Percentiles rank a stretch among this genome's conserved stretches.
Conservation (phyloP, 1,284 basidiomycete species). For the Sanghuangporus sanghuang region DNA sequence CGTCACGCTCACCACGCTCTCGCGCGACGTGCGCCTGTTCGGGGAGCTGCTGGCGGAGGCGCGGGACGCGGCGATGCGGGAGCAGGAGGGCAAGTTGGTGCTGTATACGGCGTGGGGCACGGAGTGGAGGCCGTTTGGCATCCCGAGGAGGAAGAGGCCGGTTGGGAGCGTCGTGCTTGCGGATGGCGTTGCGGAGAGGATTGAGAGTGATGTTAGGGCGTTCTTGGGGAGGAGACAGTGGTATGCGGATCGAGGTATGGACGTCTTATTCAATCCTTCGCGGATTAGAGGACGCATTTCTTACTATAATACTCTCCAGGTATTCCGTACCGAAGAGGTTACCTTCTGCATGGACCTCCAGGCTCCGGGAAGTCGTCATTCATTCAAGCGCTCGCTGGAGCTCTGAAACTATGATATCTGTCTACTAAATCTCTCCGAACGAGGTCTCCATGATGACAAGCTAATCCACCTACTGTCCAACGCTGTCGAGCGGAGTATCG, state of each 20-base stretch:
- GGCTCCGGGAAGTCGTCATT: slow-evolving; percentile 98
- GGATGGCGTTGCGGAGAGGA: slow-evolving; percentile 71
- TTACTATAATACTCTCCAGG: slow-evolving; percentile 43
- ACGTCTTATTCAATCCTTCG: background rate
- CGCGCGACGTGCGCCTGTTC: slow-evolving; percentile 80
- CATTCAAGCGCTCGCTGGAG: slow-evolving; percentile 95
- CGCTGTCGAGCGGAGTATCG: slow-evolving; percentile 87
- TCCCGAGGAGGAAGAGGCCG: slow-evolving; percentile 84
- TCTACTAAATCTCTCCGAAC: slow-evolving; percentile 92
- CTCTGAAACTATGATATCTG: slow-evolving; percentile 94
- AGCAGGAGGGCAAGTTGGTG: slow-evolving; percentile 91
- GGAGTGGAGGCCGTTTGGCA: slow-evolving; percentile 96
- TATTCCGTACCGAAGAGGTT: slow-evolving; percentile 95
- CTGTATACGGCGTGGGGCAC: slow-evolving; percentile 96
- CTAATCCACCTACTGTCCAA: slow-evolving; percentile 92
- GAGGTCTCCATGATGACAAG: slow-evolving; percentile 96
- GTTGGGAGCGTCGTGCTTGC: slow-evolving; percentile 90
- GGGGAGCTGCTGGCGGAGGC: slow-evolving; percentile 83
- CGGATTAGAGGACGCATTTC: background rate
- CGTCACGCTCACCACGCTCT: slow-evolving; percentile 90
- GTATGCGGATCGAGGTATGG: slow-evolving; percentile 92
- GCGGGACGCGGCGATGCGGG: slow-evolving; percentile 78
- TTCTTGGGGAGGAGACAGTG: slow-evolving; percentile 86
- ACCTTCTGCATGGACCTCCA: slow-evolving; percentile 92
- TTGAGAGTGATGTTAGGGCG: slow-evolving; percentile 75